Conservation (phyloP, 1,284 basidiomycete genomes). For the Moesziomyces sp. region DNA sequence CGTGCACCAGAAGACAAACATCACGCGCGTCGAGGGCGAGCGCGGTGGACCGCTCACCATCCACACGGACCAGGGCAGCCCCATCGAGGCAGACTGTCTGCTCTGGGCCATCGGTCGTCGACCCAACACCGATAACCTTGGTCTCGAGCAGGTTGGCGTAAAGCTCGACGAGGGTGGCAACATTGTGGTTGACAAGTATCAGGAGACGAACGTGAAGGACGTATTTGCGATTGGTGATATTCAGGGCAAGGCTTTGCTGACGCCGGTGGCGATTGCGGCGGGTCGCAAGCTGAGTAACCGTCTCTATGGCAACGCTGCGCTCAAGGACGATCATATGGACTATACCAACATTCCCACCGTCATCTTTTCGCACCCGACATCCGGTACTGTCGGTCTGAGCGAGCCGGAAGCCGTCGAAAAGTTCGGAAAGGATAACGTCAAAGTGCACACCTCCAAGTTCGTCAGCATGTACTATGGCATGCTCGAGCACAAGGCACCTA, state of each 20-base stretch:
- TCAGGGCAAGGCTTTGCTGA: slow-evolving; percentile 88
- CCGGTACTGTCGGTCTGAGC: slow-evolving; percentile 70
- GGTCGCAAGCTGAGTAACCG: slow-evolving; percentile 88
- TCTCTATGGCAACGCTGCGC: slow-evolving; percentile 85
- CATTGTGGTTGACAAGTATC: slow-evolving; percentile 89
- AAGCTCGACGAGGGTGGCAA: slow-evolving; percentile 82
- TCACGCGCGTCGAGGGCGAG: slow-evolving; percentile 78
- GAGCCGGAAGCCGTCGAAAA: slow-evolving; percentile 88
- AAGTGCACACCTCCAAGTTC: slow-evolving; percentile 80
- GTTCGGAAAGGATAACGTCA: slow-evolving; percentile 85
- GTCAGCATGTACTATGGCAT: slow-evolving; percentile 66
- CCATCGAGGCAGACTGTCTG: slow-evolving; percentile 84
- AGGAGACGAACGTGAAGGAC: slow-evolving; percentile 76
- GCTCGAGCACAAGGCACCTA: slow-evolving; percentile 72
- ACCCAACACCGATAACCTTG: slow-evolving; percentile 81
- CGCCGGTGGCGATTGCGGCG: slow-evolving; percentile 98
- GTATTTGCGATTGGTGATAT: slow-evolving; percentile 92
- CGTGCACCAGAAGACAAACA: slow-evolving; percentile 82
- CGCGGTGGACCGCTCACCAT: slow-evolving; percentile 62
- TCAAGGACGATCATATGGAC: slow-evolving; percentile 85
- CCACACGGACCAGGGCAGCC: slow-evolving; percentile 73
- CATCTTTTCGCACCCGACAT: slow-evolving; percentile 58
- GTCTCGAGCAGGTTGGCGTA: slow-evolving; percentile 81
- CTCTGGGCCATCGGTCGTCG: slow-evolving; percentile 95
- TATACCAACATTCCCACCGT: slow-evolving; percentile 85